Percentiles rank a stretch among this genome's conserved stretches.
phyloP scores from a whole-genome alignment of 345 rosid species.

The Gossypium longicalyx region DNA sequence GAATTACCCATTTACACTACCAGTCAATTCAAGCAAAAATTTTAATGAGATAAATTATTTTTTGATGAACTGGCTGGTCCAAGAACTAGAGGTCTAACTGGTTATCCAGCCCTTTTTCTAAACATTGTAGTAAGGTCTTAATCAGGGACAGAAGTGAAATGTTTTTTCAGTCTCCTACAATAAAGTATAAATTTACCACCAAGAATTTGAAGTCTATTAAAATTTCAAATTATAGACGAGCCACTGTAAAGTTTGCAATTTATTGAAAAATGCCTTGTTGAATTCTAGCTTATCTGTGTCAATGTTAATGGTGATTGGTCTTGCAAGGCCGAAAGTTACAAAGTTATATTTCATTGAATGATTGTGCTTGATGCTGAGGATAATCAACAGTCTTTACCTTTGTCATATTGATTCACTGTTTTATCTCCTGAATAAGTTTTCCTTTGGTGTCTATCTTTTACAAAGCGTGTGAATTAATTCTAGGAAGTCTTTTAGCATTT shows the following conservation, averaged over 20 bases:
- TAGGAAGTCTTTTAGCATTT: neutral
- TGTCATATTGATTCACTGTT: neutral
- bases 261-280: neutral
- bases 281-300: neutral
- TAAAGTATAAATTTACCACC: neutral
- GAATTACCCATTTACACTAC: neutral
- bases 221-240: neutral
- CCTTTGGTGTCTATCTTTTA: neutral
- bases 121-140: neutral
- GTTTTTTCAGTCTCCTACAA: neutral
- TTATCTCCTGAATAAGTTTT: neutral
- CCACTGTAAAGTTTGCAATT: neutral
- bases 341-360: neutral
- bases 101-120: neutral
- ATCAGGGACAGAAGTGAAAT: neutral
- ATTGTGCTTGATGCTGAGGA: neutral
- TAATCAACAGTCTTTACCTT: neutral
- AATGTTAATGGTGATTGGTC: neutral
- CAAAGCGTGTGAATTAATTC: neutral
- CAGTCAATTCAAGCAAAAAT: neutral
- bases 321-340: constrained; percentile 1
- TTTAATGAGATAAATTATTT: neutral
- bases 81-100: too few relatives aligned
- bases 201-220: neutral
- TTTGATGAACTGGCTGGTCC: neutral